Evolutionary conservation across 306 rosid species (phyloP).

Genomic region (Prosopis cineraria): DNA sequence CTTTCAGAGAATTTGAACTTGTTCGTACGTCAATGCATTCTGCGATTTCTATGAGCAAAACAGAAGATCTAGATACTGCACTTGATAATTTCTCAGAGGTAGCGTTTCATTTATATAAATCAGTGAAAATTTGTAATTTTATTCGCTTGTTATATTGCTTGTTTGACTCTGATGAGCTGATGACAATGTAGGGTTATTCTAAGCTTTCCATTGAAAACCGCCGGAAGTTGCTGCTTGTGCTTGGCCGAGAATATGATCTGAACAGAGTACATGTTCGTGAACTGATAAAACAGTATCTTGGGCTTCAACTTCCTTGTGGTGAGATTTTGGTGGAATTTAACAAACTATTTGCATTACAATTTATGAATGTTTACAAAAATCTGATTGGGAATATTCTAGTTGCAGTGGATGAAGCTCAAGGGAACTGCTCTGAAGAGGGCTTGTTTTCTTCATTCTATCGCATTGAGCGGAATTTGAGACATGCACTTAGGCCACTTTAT

Average conservation of each 20-base stretch:
- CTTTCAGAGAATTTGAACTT: conserved; percentile 58
- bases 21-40: conserved; percentile 77
- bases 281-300: conserved; percentile 80
- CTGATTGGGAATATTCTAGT: conserved; percentile 11
- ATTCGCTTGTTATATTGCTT: conserved; percentile 7
- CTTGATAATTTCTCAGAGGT: conserved; percentile 82
- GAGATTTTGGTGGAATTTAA: conserved; percentile 28
- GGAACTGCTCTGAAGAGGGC: conserved; percentile 51
- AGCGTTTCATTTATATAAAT: not conserved
- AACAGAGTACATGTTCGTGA: conserved; percentile 74
- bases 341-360: conserved; percentile 5
- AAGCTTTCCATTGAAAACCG: conserved; percentile 67
- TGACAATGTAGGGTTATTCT: conserved; percentile 71
- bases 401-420: conserved; percentile 55
- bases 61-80: conserved; percentile 67
- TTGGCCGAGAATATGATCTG: conserved; percentile 86
- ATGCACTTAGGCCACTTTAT: conserved; percentile 73
- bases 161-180: conserved; percentile 30
- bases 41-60: conserved; percentile 75
- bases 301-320: conserved; percentile 72
- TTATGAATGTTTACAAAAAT: conserved; percentile 27
- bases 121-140: not conserved
- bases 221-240: conserved; percentile 60
- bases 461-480: conserved; percentile 79
- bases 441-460: conserved; percentile 70